Evolutionary conservation across 331 rosid genomes (phyloP), one percentile per base, ranked within the genome.

Genomic region (Dryas integrifolia): DNA sequence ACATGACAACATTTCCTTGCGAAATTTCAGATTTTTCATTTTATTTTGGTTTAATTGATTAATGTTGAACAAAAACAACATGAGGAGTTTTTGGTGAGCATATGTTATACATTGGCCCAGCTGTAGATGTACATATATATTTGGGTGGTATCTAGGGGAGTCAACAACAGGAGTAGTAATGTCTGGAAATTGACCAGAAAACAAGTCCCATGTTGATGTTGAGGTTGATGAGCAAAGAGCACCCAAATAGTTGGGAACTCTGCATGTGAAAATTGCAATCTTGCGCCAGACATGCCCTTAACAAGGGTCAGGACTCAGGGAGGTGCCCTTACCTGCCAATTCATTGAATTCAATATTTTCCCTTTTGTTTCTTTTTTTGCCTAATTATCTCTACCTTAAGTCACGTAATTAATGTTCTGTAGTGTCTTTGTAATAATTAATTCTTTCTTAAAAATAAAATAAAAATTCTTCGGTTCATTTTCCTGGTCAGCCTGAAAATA

Each of bases 121-220:
- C 24, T 21, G 24, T 21, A 21, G 24, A 30, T 30, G 3, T 30
- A 30, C 3, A 30, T 1, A 30, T 30, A 30, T 6, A 12, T 61
- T 65, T 68, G 74, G 84, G 81, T 81, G 81, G 46, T 52, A 59
- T 81, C 62, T 60, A 9, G 75, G 81, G 81, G n/a, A 76, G 70
- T 72, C 75, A 72, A 62, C 69, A 69, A 75, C 77, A 70, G 51
- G 65, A 75, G 12, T 61, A 53, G 21, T 30, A 57, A 18, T 66
- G 35, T 26, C 4, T 26, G 48, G 66, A 43, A 24, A 61, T 60
- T 67, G 64, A 39, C 61, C 48, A 15, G 4, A 60, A 14, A 43
- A 12, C 40, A 7, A 74, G 65, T 65, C 67, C 72, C 76, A 49
- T 51, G 24, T n/a, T 18, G 67, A 56, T 60, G 66, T 3, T 39